Percentiles rank a stretch among this genome's conserved stretches.
Evolutionary conservation across 2,329 filamentous ascomycete genomes (phyloP).

Genomic region (Cladophialophora immunda): DNA sequence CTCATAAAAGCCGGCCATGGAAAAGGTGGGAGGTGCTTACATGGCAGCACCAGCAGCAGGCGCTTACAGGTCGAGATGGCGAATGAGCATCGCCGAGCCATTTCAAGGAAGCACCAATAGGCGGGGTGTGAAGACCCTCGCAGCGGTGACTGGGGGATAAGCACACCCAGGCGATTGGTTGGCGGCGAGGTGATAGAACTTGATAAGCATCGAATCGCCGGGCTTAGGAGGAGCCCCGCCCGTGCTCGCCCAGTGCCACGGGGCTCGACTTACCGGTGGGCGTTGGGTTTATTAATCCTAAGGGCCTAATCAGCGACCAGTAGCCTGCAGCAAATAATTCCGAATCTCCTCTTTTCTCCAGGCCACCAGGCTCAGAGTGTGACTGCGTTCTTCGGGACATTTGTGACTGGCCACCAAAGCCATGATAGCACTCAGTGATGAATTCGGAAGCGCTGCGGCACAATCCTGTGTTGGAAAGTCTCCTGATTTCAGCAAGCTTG

Average conservation of each 20-base stretch:
- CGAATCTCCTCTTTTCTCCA: constrained; percentile 7
- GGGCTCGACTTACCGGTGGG: too few relatives aligned
- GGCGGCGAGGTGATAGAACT: constrained; percentile 15
- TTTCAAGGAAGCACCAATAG: constrained; percentile 12
- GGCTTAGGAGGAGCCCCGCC: background rate
- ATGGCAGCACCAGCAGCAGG: constrained; percentile 23
- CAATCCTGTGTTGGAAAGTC: background rate
- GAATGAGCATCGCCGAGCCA: constrained; percentile 28
- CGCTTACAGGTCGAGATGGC: constrained; percentile 33
- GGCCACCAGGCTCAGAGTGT: background rate
- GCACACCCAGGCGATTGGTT: constrained; percentile 16
- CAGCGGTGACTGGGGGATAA: constrained; percentile 2
- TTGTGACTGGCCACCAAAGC: background rate
- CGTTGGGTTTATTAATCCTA: background rate
- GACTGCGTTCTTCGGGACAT: background rate
- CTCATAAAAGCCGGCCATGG: constrained; percentile 18
- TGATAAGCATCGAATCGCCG: constrained; percentile 23
- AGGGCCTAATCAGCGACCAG: too few relatives aligned
- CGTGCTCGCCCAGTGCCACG: background rate
- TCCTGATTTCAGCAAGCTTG: background rate
- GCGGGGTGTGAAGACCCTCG: constrained; percentile 19
- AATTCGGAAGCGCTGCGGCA: background rate
- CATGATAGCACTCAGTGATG: background rate
- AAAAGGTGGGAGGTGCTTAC: constrained; percentile 29
- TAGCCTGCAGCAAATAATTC: background rate